These are phyloP conservation scores for Trichoderma koningiopsis DNA, from an alignment of 2,329 filamentous ascomycete genomes.

Conservation along the genomic window DNA sequence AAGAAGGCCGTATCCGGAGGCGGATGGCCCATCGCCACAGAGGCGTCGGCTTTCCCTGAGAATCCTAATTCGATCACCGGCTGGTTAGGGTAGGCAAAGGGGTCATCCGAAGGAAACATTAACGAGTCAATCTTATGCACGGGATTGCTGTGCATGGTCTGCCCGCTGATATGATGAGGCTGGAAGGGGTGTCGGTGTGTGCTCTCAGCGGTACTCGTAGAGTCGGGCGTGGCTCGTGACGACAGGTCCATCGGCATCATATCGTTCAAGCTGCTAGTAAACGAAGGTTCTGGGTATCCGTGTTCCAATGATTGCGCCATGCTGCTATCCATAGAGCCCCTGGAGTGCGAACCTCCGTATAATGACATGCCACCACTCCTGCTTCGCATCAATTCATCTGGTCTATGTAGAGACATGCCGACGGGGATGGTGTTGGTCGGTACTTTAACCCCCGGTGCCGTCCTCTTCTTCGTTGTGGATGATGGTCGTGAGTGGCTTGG, in stretches of 20 bases:
- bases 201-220: constrained; percentile 46
- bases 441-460: constrained; percentile 48
- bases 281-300: constrained; percentile 41
- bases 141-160: constrained; percentile 42
- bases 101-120: constrained; percentile 79
- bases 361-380: constrained; percentile 33
- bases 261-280: constrained; percentile 47
- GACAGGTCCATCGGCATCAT: constrained; percentile 50
- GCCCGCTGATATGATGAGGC: constrained; percentile 37
- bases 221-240: constrained; percentile 47
- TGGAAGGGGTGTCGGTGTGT: constrained; percentile 41
- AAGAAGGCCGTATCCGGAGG: constrained; percentile 50
- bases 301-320: constrained; percentile 36
- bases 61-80: constrained; percentile 64
- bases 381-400: constrained; percentile 40
- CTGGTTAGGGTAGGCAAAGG: constrained; percentile 78
- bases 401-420: constrained; percentile 39
- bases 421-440: constrained; percentile 37
- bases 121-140: constrained; percentile 73
- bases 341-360: constrained; percentile 33
- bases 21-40: constrained; percentile 39
- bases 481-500: constrained; percentile 44
- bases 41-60: constrained; percentile 40
- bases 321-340: constrained; percentile 41
- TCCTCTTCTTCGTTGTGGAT: constrained; percentile 56